A percentile compares a stretch with the other conserved stretches of the same genome.
Evolutionary conservation across 148 eudicot species (phyloP).

Genomic region (Vaccinium vitisidaea): DNA sequence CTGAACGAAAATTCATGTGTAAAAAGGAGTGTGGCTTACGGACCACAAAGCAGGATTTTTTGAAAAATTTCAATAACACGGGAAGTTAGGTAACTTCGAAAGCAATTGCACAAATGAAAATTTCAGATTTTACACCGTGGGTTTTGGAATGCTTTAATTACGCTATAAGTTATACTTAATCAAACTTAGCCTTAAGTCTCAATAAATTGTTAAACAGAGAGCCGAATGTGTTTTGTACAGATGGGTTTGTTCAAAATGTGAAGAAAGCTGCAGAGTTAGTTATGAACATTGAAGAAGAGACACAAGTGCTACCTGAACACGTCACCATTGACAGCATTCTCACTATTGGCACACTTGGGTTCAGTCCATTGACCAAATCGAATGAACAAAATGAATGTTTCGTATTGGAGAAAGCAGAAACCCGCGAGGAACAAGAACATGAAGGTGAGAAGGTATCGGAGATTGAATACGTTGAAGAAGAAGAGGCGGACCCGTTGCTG

Average conservation of each 20-base stretch:
- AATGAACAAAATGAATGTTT: background rate
- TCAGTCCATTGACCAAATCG: constrained; percentile 34
- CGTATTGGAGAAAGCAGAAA: constrained; percentile 11
- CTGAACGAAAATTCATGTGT: no score
- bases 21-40: no score
- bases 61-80: no score
- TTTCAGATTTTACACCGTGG: no score
- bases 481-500: constrained; percentile 17
- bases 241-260: constrained; percentile 5
- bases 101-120: no score
- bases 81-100: no score
- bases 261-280: constrained; percentile 13
- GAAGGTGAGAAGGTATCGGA: background rate
- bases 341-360: constrained; percentile 61
- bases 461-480: constrained; percentile 8
- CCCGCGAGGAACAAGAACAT: background rate
- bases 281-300: background rate
- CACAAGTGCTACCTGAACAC: constrained; percentile 22
- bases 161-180: background rate
- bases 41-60: no score
- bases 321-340: constrained; percentile 41
- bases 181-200: background rate
- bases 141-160: no score
- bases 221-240: background rate
- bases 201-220: background rate